Conservation (phyloP, 2,329 filamentous ascomycete genomes). For the Hypoxylon rubiginosum region DNA sequence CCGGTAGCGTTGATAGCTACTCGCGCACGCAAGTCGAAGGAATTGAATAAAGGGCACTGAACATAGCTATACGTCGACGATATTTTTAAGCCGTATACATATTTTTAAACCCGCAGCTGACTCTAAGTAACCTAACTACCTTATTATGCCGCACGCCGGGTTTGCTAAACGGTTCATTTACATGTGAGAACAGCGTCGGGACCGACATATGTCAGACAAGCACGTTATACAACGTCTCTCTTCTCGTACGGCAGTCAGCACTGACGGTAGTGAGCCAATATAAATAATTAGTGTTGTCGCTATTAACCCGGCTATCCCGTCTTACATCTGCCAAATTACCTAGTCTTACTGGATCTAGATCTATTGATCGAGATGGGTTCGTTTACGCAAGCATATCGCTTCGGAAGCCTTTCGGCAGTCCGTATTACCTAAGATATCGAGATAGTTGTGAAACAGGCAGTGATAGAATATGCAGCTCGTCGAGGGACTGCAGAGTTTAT, state of each 20-base stretch:
- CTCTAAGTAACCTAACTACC: background rate
- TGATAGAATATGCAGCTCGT: background rate
- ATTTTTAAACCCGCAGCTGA: background rate
- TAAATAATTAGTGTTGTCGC: background rate
- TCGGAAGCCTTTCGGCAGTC: background rate
- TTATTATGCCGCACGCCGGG: background rate
- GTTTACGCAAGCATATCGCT: background rate
- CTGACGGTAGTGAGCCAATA: background rate
- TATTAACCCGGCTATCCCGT: background rate
- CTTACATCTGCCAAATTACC: background rate
- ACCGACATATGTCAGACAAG: background rate
- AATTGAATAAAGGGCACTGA: background rate
- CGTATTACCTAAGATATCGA: background rate
- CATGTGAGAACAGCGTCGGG: background rate
- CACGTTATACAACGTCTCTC: background rate
- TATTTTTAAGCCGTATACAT: background rate
- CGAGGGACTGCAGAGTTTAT: background rate
- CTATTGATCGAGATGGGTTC: background rate
- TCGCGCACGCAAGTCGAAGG: background rate
- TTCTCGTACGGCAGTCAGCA: background rate
- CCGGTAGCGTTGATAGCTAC: background rate
- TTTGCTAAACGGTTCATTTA: background rate
- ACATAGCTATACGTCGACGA: background rate
- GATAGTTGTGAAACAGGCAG: background rate
- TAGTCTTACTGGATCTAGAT: background rate